phyloP scores from a whole-genome alignment of 2,329 filamentous ascomycete genomes.

The Dactylellina leptospora region DNA sequence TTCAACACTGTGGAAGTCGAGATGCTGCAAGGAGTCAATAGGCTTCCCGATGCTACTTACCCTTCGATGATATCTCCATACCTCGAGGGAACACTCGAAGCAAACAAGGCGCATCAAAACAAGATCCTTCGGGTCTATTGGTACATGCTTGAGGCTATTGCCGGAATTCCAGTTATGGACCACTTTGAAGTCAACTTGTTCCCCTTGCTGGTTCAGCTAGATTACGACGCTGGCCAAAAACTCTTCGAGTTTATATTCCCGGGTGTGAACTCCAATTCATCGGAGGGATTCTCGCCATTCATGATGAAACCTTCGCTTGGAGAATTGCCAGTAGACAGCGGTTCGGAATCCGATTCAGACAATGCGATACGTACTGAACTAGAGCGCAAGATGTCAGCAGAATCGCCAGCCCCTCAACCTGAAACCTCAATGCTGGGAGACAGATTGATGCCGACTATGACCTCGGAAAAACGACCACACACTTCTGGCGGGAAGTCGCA shows the following conservation, averaged over 20 bases:
- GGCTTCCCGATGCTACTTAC: slow-evolving; percentile 89
- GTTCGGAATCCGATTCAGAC: slow-evolving; percentile 65
- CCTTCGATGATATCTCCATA: slow-evolving; percentile 96
- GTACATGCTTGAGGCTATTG: slow-evolving; percentile 98
- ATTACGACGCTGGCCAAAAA: slow-evolving; percentile 89
- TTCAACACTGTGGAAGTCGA: slow-evolving; percentile 90
- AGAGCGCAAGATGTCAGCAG: slow-evolving; percentile 73
- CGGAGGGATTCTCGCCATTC: slow-evolving; percentile 66
- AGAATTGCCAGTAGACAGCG: slow-evolving; percentile 61
- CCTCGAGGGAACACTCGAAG: slow-evolving; percentile 65
- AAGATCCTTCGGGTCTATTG: slow-evolving; percentile 96
- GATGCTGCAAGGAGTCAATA: slow-evolving; percentile 85
- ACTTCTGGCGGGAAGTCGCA: slow-evolving; percentile 35
- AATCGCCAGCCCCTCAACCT: slow-evolving; percentile 63
- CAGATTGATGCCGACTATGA: slow-evolving; percentile 42
- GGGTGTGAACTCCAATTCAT: slow-evolving; percentile 70
- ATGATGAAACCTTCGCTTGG: slow-evolving; percentile 66
- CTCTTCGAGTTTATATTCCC: slow-evolving; percentile 98
- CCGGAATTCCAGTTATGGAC: slow-evolving; percentile 95
- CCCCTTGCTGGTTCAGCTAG: slow-evolving; percentile 91
- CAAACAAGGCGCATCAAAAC: slow-evolving; percentile 68
- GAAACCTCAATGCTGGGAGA: slow-evolving; percentile 31
- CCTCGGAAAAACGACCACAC: slow-evolving; percentile 49
- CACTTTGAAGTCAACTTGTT: slow-evolving; percentile 95
- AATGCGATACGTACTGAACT: slow-evolving; percentile 77